Evolutionary conservation across 164 flowering plant genomes (phyloP).

Genomic region (Berberis thunbergii): DNA sequence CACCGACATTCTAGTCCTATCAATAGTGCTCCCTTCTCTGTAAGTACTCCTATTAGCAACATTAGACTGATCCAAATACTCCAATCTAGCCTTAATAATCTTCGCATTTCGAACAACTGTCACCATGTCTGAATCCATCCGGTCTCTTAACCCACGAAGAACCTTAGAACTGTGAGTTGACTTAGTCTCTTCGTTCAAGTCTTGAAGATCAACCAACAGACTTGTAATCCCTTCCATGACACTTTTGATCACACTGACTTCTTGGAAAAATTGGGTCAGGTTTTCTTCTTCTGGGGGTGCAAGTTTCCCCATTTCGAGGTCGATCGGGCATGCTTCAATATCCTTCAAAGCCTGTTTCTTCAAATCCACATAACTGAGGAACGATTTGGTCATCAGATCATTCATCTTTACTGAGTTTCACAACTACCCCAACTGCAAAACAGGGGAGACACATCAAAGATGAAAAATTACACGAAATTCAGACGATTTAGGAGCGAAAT

Average conservation of each 20-base stretch:
- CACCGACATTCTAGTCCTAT: constrained; percentile 58
- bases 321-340: constrained; percentile 54
- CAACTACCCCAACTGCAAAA: constrained; percentile 12
- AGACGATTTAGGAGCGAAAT: not conserved
- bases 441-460: not conserved
- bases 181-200: constrained; percentile 56
- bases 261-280: constrained; percentile 48
- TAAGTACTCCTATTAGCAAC: constrained; percentile 43
- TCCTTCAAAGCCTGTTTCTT: constrained; percentile 79
- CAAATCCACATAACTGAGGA: constrained; percentile 66
- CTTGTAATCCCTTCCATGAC: constrained; percentile 53
- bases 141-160: constrained; percentile 37
- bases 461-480: not conserved
- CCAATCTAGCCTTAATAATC: constrained; percentile 41
- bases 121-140: constrained; percentile 49
- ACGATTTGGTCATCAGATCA: constrained; percentile 85
- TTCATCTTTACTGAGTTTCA: constrained; percentile 43
- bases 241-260: constrained; percentile 55
- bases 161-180: constrained; percentile 63
- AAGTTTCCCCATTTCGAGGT: constrained; percentile 28
- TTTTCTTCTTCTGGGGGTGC: constrained; percentile 28
- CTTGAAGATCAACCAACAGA: constrained; percentile 33
- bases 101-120: constrained; percentile 49
- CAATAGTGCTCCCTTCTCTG: constrained; percentile 55
- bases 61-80: constrained; percentile 63